Conservation (phyloP, 208 protist genomes). For the Plasmodiophora brassicae region DNA sequence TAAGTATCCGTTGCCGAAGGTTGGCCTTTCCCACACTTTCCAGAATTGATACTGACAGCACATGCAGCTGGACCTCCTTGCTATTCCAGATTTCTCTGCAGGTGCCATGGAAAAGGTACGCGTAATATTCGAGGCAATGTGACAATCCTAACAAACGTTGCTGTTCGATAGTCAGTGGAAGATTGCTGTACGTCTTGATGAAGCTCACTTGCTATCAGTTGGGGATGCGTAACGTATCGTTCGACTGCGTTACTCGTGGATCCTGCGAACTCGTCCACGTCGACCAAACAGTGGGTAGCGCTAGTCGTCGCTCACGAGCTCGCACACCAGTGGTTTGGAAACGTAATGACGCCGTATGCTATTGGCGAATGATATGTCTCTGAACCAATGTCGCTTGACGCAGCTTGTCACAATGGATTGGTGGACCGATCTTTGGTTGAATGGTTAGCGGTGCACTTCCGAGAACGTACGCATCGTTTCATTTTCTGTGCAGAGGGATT, state of each 20-base stretch:
- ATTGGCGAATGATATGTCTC: not conserved
- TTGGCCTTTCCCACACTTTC: not conserved
- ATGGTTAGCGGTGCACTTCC: conserved; percentile 59
- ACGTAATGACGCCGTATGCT: conserved; percentile 50
- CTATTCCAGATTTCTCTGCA: conserved; percentile 4
- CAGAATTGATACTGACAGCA: not conserved
- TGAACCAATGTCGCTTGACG: not conserved
- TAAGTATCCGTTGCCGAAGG: conserved; percentile 13
- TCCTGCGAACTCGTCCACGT: not conserved
- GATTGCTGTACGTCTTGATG: too few species aligned
- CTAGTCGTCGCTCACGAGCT: conserved; percentile 80
- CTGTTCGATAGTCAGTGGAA: too few species aligned
- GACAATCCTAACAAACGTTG: too few species aligned
- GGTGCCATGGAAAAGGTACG: conserved; percentile 25
- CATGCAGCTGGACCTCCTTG: not conserved
- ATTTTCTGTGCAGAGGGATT: conserved; percentile 77
- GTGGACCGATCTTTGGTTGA: conserved; percentile 95
- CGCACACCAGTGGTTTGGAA: conserved; percentile 94
- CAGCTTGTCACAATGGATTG: conserved; percentile 87
- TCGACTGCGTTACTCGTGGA: conserved; percentile 21
- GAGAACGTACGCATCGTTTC: not conserved
- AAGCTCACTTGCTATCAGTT: not conserved
- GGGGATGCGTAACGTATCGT: conserved; percentile 27
- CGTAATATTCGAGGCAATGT: not conserved
- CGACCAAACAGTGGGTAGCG: conserved; percentile 14